A percentile compares a stretch with the other conserved stretches of the same genome.
Conservation (phyloP, 495 filamentous ascomycete species). For the Achaetomiella virescens region DNA sequence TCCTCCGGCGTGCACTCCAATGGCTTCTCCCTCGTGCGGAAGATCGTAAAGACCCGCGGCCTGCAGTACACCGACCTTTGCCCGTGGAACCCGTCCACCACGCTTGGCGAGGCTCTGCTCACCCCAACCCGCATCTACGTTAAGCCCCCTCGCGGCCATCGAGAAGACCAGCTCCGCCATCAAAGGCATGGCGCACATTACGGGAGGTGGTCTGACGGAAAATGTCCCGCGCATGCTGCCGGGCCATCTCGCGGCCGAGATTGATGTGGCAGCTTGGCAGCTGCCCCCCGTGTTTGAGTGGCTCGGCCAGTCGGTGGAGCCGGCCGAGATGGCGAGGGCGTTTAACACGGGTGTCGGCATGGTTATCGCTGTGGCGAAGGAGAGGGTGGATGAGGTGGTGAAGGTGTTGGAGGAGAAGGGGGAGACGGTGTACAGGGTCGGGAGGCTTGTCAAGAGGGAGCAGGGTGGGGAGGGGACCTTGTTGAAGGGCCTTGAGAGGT, state of each 20-base stretch:
- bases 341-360: slow-evolving; percentile 95
- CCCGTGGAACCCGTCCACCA: slow-evolving; percentile 56
- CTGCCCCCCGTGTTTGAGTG: slow-evolving; percentile 73
- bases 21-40: slow-evolving; percentile 88
- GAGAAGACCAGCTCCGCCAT: slow-evolving; percentile 39
- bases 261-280: slow-evolving; percentile 67
- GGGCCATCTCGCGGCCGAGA: slow-evolving; percentile 59
- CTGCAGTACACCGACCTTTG: slow-evolving; percentile 61
- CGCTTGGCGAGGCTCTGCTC: slow-evolving; percentile 67
- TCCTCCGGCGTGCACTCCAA: slow-evolving; percentile 89
- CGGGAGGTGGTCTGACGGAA: slow-evolving; percentile 84
- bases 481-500: slow-evolving; percentile 62
- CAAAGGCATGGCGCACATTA: slow-evolving; percentile 94
- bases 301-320: slow-evolving; percentile 68
- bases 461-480: slow-evolving; percentile 58
- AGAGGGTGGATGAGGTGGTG: slow-evolving; percentile 47
- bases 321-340: slow-evolving; percentile 75
- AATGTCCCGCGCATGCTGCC: slow-evolving; percentile 94
- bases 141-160: slow-evolving; percentile 57
- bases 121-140: slow-evolving; percentile 82
- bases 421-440: slow-evolving; percentile 73
- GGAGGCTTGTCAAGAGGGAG: slow-evolving; percentile 52
- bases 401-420: slow-evolving; percentile 54
- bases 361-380: slow-evolving; percentile 69
- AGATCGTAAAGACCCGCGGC: slow-evolving; percentile 68